These are phyloP conservation scores for Phialophora expanda DNA, from an alignment of 2,329 filamentous ascomycete species.

Conservation along the genomic window DNA sequence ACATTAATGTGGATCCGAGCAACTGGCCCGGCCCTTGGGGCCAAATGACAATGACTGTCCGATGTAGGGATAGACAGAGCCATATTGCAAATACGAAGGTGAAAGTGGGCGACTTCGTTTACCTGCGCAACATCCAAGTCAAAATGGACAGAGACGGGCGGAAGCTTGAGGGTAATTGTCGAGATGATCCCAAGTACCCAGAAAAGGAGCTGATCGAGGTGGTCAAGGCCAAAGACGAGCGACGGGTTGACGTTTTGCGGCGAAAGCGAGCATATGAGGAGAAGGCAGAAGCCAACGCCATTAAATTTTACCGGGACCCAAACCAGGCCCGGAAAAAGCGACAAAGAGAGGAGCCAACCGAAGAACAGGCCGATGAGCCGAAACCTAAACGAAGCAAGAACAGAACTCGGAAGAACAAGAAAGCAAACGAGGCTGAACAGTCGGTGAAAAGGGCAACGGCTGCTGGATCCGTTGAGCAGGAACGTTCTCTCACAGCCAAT, in stretches of 20 bases:
- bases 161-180: conserved; percentile 74
- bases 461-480: conserved; percentile 1
- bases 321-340: conserved; percentile 31
- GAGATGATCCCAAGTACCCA: conserved; percentile 61
- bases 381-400: conserved; percentile 38
- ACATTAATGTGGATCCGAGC: conserved; percentile 48
- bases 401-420: conserved; percentile 40
- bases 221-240: conserved; percentile 51
- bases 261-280: conserved; percentile 68
- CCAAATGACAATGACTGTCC: conserved; percentile 72
- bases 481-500: conserved; percentile 16
- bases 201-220: conserved; percentile 64
- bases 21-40: conserved; percentile 77
- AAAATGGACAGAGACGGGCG: conserved; percentile 59
- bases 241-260: conserved; percentile 60
- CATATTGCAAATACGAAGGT: conserved; percentile 61
- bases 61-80: conserved; percentile 72
- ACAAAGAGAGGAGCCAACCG: conserved; percentile 40
- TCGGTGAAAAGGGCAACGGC: neutral
- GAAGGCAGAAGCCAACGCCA: conserved; percentile 40
- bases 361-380: conserved; percentile 34
- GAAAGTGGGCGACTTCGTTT: conserved; percentile 65
- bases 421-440: conserved; percentile 31
- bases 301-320: conserved; percentile 37
- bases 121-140: conserved; percentile 72